Base-by-base conservation (phyloP, 768 basidiomycete genomes). In the Rhodotorula graminis region DNA sequence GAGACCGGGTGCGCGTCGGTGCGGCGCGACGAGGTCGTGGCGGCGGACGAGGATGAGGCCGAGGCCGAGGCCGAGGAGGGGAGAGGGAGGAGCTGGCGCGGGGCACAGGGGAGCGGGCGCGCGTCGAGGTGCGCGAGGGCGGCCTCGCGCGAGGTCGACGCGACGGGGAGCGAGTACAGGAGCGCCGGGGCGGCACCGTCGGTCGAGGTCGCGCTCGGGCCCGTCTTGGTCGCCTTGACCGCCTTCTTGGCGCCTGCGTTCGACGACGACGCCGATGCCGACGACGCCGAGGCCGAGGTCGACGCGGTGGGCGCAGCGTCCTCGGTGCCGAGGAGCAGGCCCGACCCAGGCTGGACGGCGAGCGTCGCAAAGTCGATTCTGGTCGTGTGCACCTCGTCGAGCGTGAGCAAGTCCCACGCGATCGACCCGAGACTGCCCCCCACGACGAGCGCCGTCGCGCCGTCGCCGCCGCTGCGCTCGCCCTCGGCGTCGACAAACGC, bases 71-170 rank as follows among this genome's bases (percentile, higher is more conserved):
- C 63, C 77, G 81, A 82, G 64, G 71, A 77, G n/a, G 74, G 79
- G 71, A 79, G 82, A 82, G 80, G 81, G 68, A 82, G 77, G 23
- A 87, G 80, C 72, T 82, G 86, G 61, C 85, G 85, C 33, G 92
- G 80, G n/a, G 80, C 81, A 80, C 91, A 89, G 2, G 92, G 90
- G 29, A 92, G 76, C 4, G 78, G 79, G 62, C 81, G 82, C 25
- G 83, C 81, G 80, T 37, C 8, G 27, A 67, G 56, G 9, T 64
- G 50, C 21, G 61, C 16, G 6, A 25, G 21, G 18, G 69, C 66
- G 55, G 37, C 37, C 37, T 37, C 37, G 37, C 73, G 62, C 58
- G 76, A 59, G 14, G 64, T 60, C 44, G 77, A 70, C 16, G 46
- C 42, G 3, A 53, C 62, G 23, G 67, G 42, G 65, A 73, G 67